A percentile compares a stretch with the other conserved stretches of the same genome.
Conservation (phyloP, 305 asterid genomes). For the Solanum chacoense region DNA sequence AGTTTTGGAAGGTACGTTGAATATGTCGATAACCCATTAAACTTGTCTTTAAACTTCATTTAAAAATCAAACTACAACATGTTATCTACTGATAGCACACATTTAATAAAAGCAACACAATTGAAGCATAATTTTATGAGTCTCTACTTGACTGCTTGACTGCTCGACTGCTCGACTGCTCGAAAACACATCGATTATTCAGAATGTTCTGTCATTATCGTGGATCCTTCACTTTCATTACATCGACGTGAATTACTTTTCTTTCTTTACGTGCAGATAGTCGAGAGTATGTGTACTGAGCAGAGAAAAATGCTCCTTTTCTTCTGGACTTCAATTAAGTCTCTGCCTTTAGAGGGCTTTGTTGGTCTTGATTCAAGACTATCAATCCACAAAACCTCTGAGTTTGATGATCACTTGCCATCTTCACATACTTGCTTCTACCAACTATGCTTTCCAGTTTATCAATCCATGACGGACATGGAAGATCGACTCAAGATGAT, state of each 20-base stretch:
- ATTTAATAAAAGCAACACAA: no score
- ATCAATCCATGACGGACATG: neutral
- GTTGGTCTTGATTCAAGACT: neutral
- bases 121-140: no score
- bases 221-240: no score
- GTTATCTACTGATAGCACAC: no score
- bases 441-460: neutral
- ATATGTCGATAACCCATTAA: neutral
- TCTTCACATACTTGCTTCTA: neutral
- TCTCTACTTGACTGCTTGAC: neutral
- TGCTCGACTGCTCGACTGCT: neutral
- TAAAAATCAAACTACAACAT: no score
- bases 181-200: no score
- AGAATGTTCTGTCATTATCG: no score
- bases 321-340: neutral
- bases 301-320: neutral
- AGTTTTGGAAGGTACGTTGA: conserved; percentile 82
- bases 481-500: neutral
- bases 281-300: neutral
- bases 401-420: neutral
- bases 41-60: neutral
- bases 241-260: no score
- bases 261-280: neutral
- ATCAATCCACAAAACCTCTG: neutral
- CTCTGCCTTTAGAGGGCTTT: neutral